Base-by-base conservation (phyloP, 169 alveolate genomes). In the Plasmodium reichenowi region DNA sequence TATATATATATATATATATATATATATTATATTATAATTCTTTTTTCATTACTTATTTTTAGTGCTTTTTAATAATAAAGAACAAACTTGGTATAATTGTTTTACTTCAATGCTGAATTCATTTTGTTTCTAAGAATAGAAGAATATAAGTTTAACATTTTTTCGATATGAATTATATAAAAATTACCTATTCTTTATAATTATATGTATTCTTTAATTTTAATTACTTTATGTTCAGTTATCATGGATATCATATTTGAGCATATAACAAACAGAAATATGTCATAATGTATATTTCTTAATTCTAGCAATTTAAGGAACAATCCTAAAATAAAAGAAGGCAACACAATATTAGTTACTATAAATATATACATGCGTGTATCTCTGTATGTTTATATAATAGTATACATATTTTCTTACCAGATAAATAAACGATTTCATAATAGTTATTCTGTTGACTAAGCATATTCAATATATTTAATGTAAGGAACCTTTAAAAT, bases 251-350 rank as follows among this genome's bases (percentile, higher is more conserved):
- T 13, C 8, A 85, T 48, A 85, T 85, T 85, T 17, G 87, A 48
- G 63, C 87, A 52, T 17, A 85, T 59, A 56, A 38, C 26, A 50
- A 85, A 85, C 64, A 72, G 5, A 71, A 58, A 85, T 52, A 73
- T 71, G 73, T 70, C 22, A 64, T 85, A 85, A 38, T 47, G 59
- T 59, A 29, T 22, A 26, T 85, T 85, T 3, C 71, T 85, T 43
- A 85, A 43, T 70, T 85, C 86, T 20, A 85, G 73, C 10, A 85
- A 54, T 45, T 85, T 85, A 43, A 45, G 20, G 68, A 85, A 47
- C 59, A 85, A 32, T 26, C 86, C 91, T 85, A 70, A 48, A 22
- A n/a, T n/a, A 15, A 48, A 63, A 83, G n/a, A 68, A 83, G 58
- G 10, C 64, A 26, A 71, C 24, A 26, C 26, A 7, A 45, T 24